Conservation (phyloP, 129 eudicot genomes). For the Arctium minus region DNA sequence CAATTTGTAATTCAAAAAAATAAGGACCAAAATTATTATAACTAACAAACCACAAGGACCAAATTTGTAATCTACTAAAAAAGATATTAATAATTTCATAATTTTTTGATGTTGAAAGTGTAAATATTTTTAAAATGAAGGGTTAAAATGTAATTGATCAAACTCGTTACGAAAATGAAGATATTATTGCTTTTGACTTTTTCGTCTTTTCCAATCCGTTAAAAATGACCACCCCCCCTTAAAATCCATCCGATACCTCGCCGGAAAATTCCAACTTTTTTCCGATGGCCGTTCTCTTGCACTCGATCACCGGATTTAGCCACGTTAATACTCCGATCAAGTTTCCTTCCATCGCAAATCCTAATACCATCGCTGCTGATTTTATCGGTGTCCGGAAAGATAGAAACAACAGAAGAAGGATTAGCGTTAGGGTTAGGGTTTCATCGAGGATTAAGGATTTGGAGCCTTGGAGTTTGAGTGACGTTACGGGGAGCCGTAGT, state of each 20-base stretch:
- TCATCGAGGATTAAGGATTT: conserved; percentile 50
- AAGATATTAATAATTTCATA: no score
- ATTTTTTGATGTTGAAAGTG: neutral
- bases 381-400: neutral
- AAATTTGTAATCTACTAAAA: no score
- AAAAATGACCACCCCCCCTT: neutral
- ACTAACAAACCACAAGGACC: no score
- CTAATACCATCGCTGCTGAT: neutral
- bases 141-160: neutral
- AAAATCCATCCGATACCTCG: neutral
- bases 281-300: conserved; percentile 23
- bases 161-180: neutral
- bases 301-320: conserved; percentile 5
- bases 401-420: neutral
- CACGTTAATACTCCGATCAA: neutral
- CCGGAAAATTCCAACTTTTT: neutral
- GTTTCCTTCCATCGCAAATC: neutral
- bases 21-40: no score
- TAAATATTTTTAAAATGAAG: neutral
- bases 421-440: conserved; percentile 31
- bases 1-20: no score
- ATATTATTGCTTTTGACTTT: neutral
- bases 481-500: conserved; percentile 19
- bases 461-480: conserved; percentile 42
- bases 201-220: neutral